Evolutionary conservation across 2,329 filamentous ascomycete genomes (phyloP).

Genomic region (Cercospora sesami): DNA sequence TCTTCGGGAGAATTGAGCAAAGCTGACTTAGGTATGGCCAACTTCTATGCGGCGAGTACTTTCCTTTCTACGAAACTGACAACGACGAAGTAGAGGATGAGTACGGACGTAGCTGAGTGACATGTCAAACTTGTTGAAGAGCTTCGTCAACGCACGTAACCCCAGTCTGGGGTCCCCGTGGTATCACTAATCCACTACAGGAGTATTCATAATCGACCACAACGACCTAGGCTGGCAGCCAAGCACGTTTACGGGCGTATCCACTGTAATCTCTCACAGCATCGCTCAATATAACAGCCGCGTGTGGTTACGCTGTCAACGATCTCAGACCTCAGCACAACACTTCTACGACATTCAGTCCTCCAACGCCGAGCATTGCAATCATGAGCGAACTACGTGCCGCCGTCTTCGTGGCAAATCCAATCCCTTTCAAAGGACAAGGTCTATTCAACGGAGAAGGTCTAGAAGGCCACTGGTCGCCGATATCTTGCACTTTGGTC

Average conservation of each 20-base stretch:
- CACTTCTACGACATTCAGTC: not conserved
- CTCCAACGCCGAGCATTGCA: not conserved
- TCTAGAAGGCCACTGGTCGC: constrained; percentile 13
- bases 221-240: not conserved
- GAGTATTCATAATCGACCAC: not conserved
- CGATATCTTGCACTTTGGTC: constrained; percentile 14
- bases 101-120: not conserved
- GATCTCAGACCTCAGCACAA: not conserved
- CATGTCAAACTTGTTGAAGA: not conserved
- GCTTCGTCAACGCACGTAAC: not conserved
- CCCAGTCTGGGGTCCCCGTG: not conserved
- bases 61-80: not conserved
- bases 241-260: not conserved
- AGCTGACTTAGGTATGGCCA: not conserved
- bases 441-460: constrained; percentile 9
- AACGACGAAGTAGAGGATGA: not conserved
- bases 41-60: not conserved
- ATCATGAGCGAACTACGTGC: constrained; percentile 6
- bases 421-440: constrained; percentile 11
- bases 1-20: not conserved
- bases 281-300: not conserved
- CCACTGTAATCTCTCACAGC: not conserved
- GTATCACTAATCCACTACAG: not conserved
- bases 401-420: constrained; percentile 11
- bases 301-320: not conserved